Evolutionary conservation across 148 eudicot species (phyloP).

Genomic region (Pouteria glomerata): DNA sequence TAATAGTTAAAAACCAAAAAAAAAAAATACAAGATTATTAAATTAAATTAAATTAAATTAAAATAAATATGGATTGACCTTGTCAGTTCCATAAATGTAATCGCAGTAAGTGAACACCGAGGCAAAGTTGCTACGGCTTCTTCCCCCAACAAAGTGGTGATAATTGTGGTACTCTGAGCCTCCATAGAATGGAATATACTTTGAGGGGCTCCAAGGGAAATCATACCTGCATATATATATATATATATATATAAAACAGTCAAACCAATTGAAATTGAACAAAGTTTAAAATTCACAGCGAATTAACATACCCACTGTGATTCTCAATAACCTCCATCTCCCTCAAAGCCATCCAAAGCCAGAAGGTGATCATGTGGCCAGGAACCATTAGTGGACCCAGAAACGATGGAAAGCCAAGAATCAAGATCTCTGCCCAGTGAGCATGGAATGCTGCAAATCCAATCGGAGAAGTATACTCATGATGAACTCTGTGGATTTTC

Average conservation of each 20-base stretch:
- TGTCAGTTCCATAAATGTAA: slow-evolving; percentile 80
- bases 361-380: slow-evolving; percentile 74
- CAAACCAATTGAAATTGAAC: background rate
- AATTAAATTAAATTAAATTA: too few relatives aligned
- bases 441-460: slow-evolving; percentile 81
- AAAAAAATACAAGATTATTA: too few relatives aligned
- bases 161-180: slow-evolving; percentile 85
- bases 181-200: slow-evolving; percentile 84
- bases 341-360: slow-evolving; percentile 68
- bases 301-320: slow-evolving; percentile 57
- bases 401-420: slow-evolving; percentile 70
- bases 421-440: slow-evolving; percentile 72
- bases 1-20: too few relatives aligned
- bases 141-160: slow-evolving; percentile 84
- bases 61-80: slow-evolving; percentile 39
- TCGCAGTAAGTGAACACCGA: slow-evolving; percentile 91
- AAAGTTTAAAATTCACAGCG: background rate
- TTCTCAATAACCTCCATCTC: slow-evolving; percentile 76
- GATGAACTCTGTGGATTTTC: slow-evolving; percentile 74
- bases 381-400: slow-evolving; percentile 77
- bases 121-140: slow-evolving; percentile 80
- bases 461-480: slow-evolving; percentile 73
- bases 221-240: slow-evolving; percentile 52
- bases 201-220: slow-evolving; percentile 73
- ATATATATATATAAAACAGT: background rate